Percentiles rank a stretch among this genome's conserved stretches.
phyloP scores from a whole-genome alignment of 169 alveolate genomes.

The Babesia gibsoni region DNA sequence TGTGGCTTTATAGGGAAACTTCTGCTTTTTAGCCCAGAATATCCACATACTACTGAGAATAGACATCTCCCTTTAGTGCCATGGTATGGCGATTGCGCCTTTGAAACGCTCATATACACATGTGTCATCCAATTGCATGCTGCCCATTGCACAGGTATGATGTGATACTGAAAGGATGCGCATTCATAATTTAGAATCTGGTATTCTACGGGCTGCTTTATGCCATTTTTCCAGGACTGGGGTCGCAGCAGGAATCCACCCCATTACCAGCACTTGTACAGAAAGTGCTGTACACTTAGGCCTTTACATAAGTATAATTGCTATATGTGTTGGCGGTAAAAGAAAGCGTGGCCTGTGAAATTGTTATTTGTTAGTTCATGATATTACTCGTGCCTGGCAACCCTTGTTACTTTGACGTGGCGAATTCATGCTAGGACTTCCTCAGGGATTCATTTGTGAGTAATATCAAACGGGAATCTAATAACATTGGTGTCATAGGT shows the following conservation, averaged over 20 bases:
- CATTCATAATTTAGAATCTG: no score
- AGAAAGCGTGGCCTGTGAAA: slow-evolving; percentile 22
- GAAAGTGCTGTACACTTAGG: no score
- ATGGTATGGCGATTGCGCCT: no score
- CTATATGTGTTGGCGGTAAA: slow-evolving; percentile 18
- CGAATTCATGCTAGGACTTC: background rate
- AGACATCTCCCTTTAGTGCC: no score
- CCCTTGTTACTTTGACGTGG: background rate
- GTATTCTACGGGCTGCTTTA: no score
- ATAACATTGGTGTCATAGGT: slow-evolving; percentile 10
- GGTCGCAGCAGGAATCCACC: slow-evolving; percentile 35
- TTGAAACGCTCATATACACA: no score
- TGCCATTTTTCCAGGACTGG: slow-evolving; percentile 23
- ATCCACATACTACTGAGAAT: no score
- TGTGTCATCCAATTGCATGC: no score
- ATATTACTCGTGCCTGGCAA: slow-evolving; percentile 23
- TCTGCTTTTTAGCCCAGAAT: no score
- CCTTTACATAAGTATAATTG: background rate
- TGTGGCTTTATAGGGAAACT: no score
- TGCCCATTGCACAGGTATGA: no score
- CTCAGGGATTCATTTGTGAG: slow-evolving; percentile 1
- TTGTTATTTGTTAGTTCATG: slow-evolving; percentile 24
- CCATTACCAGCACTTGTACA: slow-evolving; percentile 11
- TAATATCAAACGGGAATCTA: slow-evolving; percentile 17
- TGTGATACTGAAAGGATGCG: no score